Evolutionary conservation across 352 stramenopile genomes (phyloP).

Genomic region (Phytophthora europaea): DNA sequence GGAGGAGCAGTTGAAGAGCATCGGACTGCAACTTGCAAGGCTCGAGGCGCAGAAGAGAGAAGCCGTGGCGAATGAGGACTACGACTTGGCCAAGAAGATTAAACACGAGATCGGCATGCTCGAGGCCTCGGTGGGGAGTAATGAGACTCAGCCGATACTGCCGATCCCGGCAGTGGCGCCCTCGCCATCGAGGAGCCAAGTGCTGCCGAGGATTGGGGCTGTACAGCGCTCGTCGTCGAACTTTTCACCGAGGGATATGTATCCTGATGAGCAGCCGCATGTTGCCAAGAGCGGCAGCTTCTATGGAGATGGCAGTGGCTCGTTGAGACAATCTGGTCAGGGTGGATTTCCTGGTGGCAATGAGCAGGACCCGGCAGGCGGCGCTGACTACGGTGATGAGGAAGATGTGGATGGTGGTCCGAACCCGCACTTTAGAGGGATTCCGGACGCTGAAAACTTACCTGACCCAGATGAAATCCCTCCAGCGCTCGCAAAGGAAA

Average conservation of each 20-base stretch:
- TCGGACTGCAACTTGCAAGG: conserved; percentile 88
- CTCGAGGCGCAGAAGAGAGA: conserved; percentile 91
- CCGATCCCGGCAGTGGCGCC: conserved; percentile 32
- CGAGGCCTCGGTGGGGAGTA: conserved; percentile 67
- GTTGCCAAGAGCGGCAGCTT: conserved; percentile 28
- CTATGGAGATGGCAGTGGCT: conserved; percentile 13
- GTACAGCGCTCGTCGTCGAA: conserved; percentile 51
- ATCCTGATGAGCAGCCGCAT: conserved; percentile 51
- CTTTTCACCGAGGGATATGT: conserved; percentile 77
- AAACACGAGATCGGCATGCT: conserved; percentile 90
- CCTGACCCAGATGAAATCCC: conserved; percentile 81
- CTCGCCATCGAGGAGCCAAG: conserved; percentile 50
- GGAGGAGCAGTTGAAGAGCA: conserved; percentile 92
- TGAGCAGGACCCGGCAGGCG: conserved; percentile 33
- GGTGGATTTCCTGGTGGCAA: conserved; percentile 9
- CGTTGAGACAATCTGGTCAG: conserved; percentile 27
- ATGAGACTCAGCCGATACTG: conserved; percentile 72
- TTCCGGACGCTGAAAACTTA: conserved; percentile 77
- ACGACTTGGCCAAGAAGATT: conserved; percentile 91
- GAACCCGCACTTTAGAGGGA: conserved; percentile 69
- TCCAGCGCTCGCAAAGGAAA: conserved; percentile 75
- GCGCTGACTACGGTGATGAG: conserved; percentile 26
- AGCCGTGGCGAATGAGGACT: conserved; percentile 93
- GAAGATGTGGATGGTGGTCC: conserved; percentile 22
- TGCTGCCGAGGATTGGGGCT: conserved; percentile 51